Evolutionary conservation across 2,329 filamentous ascomycete genomes (phyloP), one percentile per base, ranked within the genome.

Genomic region (Neofusicoccum cordaticola): DNA sequence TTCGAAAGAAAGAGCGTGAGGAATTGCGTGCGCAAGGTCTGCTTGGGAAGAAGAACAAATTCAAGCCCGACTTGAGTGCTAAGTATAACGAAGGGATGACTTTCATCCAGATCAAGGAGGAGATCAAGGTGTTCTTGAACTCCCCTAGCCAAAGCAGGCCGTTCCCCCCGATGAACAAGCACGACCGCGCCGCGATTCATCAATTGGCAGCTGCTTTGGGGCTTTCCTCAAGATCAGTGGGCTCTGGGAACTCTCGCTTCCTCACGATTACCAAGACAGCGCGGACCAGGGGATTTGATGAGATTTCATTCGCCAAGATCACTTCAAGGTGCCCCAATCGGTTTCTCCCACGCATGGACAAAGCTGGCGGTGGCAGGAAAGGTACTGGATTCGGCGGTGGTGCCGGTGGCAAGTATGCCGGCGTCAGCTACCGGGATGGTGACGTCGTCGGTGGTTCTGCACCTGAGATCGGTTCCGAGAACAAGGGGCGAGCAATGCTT

Each of bases 391-490:
- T 70, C 13, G 72, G 74, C 34, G 71, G 74, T 48, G 79, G 78
- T 31, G 78, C 77, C 35, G 76, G 74, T 22, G 74, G 76, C 44
- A 70, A 66, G 31, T 67, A 67, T 19, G 76, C 77, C 3, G 84
- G 81, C 9, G 84, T 84, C 12, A 83, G 82, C 1, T 92, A 95
- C 69, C 86, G 85, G 66, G 91, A 98, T 71, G 95, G 95, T 17
- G 93, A 98, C 69, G 81, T 96, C 34, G 93, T 98, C 2, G 95
- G 94, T 53, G 92, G 86, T 1, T 86, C 88, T 53, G 93, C 94
- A 1, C 91, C 93, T 11, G 93, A 97, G 75, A 83, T 99, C 37
- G 91, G 91, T 1, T 81, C 83, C 4, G 90, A 90, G 62, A 98
- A 97, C 74, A 92, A 87, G 69, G 95, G 95, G 11, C 86, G 92